Percentiles rank a stretch among this genome's conserved stretches.
phyloP scores from a whole-genome alignment of 108 stramenopile species.

The Cylindrotheca closterium region DNA sequence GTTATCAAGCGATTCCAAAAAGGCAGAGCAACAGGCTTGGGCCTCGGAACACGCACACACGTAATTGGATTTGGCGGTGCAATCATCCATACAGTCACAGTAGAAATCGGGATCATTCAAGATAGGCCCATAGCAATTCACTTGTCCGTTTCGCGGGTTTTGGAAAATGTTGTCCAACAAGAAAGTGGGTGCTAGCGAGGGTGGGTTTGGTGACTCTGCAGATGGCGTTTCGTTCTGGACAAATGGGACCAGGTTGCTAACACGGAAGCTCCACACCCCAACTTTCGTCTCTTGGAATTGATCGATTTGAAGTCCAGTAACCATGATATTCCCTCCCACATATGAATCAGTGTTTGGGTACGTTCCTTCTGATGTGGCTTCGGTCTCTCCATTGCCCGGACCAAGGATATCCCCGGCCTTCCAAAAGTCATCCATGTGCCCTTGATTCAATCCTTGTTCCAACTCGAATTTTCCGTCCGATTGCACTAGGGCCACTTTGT shows the following conservation, averaged over 20 bases:
- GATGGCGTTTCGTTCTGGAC: no score
- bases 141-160: not conserved
- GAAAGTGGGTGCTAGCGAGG: not conserved
- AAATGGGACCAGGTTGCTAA: not conserved
- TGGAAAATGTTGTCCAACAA: not conserved
- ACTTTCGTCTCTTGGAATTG: not conserved
- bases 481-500: constrained; percentile 66
- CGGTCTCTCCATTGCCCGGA: constrained; percentile 24
- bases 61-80: not conserved
- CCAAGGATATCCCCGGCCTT: constrained; percentile 19
- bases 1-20: not conserved
- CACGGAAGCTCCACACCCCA: not conserved
- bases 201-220: no score
- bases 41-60: not conserved
- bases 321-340: constrained; percentile 16
- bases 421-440: constrained; percentile 28
- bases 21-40: not conserved
- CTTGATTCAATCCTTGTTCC: constrained; percentile 40
- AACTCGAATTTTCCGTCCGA: constrained; percentile 79
- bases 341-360: constrained; percentile 55
- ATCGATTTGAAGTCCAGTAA: constrained; percentile 28
- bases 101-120: not conserved
- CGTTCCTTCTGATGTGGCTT: constrained; percentile 6
- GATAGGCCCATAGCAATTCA: not conserved
- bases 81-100: not conserved